Evolutionary conservation across 495 filamentous ascomycete species (phyloP), one percentile per base, ranked within the genome.

Genomic region (Daldinia bambusicola): DNA sequence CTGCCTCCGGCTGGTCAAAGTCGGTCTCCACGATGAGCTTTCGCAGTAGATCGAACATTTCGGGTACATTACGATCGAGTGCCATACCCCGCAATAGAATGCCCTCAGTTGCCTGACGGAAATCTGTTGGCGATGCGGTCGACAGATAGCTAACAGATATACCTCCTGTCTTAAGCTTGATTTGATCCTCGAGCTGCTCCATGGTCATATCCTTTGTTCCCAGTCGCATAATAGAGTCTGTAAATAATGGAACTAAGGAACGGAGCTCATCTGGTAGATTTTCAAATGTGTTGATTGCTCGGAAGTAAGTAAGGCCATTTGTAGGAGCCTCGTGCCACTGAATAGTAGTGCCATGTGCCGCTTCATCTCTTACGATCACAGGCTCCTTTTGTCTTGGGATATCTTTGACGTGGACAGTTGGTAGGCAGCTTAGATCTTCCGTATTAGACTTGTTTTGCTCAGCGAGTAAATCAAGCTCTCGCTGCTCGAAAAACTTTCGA

Each of bases 141-240:
- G 92, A 84, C 80, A 94, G 88, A 63, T 95, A 93, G 0, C 89
- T 88, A 26, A 93, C 89, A 9, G 87, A 90, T 12, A 99, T 85
- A 12, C 95, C 95, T n/a, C 95, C 95, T 5, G 95, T 99, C 80
- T 97, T 97, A 12, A 98, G 83, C 74, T 97, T 98, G 75, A 98
- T 98, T 43, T 93, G 80, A 76, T 98, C 95, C 77, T 99, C 95
- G 45, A 97, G 86, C 76, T 98, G 87, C 77, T 97, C 96, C 93
- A 97, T 97, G 0, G 91, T 88, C 82, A 89, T 91, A 63, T 90
- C 87, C 60, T 90, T 90, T 9, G 95, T 98, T 26, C 95, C 95
- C 13, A 99, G 83, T 31, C 95, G 89, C 90, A 97, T 93, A 41
- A 99, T 90, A 9, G 92, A 89, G 76, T 97, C 93, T 37, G 92